These are phyloP conservation scores for Lindgomyces ingoldianus DNA, from an alignment of 495 filamentous ascomycete genomes.

Conservation along the genomic window DNA sequence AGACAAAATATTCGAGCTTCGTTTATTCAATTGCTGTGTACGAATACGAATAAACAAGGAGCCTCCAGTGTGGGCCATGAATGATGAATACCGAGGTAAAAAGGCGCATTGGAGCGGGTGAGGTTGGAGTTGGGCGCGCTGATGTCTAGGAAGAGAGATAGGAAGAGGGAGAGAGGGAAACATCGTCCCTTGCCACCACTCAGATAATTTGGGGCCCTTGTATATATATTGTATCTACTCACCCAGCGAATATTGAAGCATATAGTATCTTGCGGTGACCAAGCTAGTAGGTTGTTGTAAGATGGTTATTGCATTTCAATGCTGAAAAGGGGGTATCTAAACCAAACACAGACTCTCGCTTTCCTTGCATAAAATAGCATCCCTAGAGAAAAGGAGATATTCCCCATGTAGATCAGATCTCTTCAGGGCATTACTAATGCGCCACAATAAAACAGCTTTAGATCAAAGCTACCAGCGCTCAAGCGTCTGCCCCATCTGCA, in stretches of 20 bases:
- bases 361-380: no score
- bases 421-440: no score
- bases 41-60: neutral
- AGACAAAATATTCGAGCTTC: constrained; percentile 6
- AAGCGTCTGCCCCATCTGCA: neutral
- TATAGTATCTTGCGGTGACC: no score
- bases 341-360: neutral
- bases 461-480: neutral
- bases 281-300: no score
- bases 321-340: constrained; percentile 5
- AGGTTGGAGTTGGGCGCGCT: no score
- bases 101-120: neutral
- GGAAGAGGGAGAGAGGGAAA: no score
- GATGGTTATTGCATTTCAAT: no score
- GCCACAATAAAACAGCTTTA: no score
- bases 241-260: neutral
- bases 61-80: neutral
- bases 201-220: neutral
- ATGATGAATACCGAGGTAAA: neutral
- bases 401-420: no score
- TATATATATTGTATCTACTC: constrained; percentile 26
- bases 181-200: neutral
- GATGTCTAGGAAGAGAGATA: no score
- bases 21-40: neutral
- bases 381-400: no score